Base-by-base conservation (phyloP, 2,329 filamentous ascomycete species). In the Fusarium pininemorale region DNA sequence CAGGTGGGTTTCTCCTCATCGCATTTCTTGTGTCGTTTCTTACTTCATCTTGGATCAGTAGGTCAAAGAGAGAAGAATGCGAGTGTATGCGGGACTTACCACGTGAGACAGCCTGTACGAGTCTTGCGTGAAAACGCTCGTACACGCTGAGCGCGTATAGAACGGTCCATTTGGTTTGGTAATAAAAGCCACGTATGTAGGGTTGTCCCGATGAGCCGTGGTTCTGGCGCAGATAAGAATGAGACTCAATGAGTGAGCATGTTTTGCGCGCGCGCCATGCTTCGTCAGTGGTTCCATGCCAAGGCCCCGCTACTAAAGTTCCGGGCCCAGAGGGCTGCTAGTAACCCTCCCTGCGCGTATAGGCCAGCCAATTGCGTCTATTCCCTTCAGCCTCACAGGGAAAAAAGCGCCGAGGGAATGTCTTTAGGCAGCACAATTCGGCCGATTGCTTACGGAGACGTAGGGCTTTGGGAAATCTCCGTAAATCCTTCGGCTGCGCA, bases 21-120 rank as follows among this genome's bases (percentile, higher is more conserved):
- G 4, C 65, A 67, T 10, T 67, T 67, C 28, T 67, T 67, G 10
- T 67, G 65, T 16, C 65, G 20, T 4, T 67, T 67, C 44, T 67
- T 67, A n/a, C 64, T 67, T 11, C 6, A 18, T 16, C 7, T 13
- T 14, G 4, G 15, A 6, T 67, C 10, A 66, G 32, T 22, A 12
- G 20, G 44, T 18, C 22, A 35, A 48, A 51, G 22, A 32, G 28
- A 6, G 6, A 35, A 3, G n/a, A 32, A 24, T n/a, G 7, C 11
- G 22, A 9, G 3, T 7, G 12, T 14, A 61, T 62, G 37, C 26
- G 20, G 15, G n/a, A 45, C 62, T n/a, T 45, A 67, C 64, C 64
- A 67, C 11, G 64, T 67, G 15, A 67, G 30, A 30, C 64, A 67
- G 6, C 64, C 64, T 0, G 64, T 67, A 35, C 64, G 64, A 22